Conservation (phyloP, 1,139 yeast genomes). For the Hansenula lynferdii region DNA sequence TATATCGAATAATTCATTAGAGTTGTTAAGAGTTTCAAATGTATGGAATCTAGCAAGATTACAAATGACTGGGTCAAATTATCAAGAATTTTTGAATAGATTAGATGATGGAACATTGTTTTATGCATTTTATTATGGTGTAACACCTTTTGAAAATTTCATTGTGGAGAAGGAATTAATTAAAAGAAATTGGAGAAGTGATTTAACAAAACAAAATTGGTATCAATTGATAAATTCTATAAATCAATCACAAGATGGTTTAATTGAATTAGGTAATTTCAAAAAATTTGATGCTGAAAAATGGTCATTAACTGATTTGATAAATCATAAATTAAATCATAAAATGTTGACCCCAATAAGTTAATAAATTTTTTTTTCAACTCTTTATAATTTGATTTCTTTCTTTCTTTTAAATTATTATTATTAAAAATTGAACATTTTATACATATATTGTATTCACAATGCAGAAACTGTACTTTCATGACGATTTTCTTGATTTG, state of each 20-base stretch:
- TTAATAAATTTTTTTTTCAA: too few species aligned
- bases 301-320: constrained; percentile 26
- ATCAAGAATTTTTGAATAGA: constrained; percentile 21
- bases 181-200: constrained; percentile 30
- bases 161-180: constrained; percentile 26
- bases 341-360: constrained; percentile 6
- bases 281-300: constrained; percentile 31
- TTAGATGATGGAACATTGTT: constrained; percentile 45
- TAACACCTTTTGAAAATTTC: constrained; percentile 44
- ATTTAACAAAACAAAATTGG: constrained; percentile 22
- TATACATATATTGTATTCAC: too few species aligned
- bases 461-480: too few species aligned
- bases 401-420: too few species aligned
- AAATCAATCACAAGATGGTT: constrained; percentile 6
- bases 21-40: constrained; percentile 28
- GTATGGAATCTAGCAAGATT: constrained; percentile 48
- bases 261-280: constrained; percentile 29
- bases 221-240: constrained; percentile 19
- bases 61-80: constrained; percentile 13
- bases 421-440: too few species aligned
- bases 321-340: constrained; percentile 19
- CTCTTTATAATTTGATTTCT: too few species aligned
- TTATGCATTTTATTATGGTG: constrained; percentile 56
- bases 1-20: constrained; percentile 26
- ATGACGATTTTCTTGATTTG: too few species aligned